Evolutionary conservation across 148 eudicot species (phyloP).

Genomic region (Camellia japonica): DNA sequence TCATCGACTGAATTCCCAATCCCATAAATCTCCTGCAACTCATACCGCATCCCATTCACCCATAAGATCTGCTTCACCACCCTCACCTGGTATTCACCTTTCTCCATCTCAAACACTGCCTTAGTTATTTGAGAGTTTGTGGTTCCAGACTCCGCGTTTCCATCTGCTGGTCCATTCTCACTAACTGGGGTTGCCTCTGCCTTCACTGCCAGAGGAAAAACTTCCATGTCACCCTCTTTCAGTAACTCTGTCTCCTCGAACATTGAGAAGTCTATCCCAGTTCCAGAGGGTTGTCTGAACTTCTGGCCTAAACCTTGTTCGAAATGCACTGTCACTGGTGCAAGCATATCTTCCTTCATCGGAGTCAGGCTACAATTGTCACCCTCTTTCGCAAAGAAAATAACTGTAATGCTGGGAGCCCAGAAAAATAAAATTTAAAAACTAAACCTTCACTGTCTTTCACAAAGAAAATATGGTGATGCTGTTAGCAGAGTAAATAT

Average conservation of each 20-base stretch:
- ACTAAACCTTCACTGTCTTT: constrained; percentile 29
- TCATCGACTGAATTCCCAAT: constrained; percentile 84
- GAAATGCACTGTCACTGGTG: constrained; percentile 65
- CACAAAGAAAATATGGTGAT: constrained; percentile 34
- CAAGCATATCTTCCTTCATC: constrained; percentile 65
- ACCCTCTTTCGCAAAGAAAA: constrained; percentile 72
- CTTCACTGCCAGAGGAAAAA: constrained; percentile 72
- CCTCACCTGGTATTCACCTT: constrained; percentile 68
- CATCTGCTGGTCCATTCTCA: constrained; percentile 41
- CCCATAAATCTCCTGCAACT: constrained; percentile 92
- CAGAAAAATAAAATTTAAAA: neutral
- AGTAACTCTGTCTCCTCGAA: constrained; percentile 62
- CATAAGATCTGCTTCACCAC: constrained; percentile 86
- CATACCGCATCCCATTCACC: constrained; percentile 85
- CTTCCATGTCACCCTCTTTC: constrained; percentile 55
- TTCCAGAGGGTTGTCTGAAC: constrained; percentile 81
- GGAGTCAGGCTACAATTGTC: constrained; percentile 68
- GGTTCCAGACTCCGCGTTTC: constrained; percentile 35
- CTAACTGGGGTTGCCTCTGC: constrained; percentile 66
- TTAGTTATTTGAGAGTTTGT: constrained; percentile 86
- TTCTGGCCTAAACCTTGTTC: constrained; percentile 83
- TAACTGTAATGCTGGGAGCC: constrained; percentile 50
- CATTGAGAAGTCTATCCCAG: constrained; percentile 83
- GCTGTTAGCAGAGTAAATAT: constrained; percentile 13
- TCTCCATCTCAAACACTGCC: constrained; percentile 83